These are phyloP conservation scores for Isatis lusitanica DNA, from an alignment of 441 rosid genomes.

Conservation along the genomic window DNA sequence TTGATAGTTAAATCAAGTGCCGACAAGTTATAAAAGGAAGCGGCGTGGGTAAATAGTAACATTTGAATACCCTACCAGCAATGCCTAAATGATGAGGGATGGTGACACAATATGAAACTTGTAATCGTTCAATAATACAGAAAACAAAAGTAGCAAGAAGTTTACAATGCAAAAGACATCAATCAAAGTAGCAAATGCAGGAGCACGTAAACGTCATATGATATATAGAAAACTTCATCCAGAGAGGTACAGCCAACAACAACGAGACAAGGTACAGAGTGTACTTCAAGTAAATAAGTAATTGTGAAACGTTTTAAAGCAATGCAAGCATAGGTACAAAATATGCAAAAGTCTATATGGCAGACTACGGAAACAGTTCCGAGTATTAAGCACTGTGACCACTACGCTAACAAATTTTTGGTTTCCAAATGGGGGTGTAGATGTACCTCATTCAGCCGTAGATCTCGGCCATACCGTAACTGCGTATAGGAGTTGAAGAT, in stretches of 20 bases:
- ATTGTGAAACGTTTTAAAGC: not conserved
- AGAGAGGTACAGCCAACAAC: slow-evolving; percentile 1
- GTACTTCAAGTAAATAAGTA: slow-evolving; percentile 6
- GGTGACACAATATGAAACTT: slow-evolving; percentile 10
- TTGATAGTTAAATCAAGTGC: not conserved
- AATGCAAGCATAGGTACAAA: not conserved
- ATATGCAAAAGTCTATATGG: slow-evolving; percentile 19
- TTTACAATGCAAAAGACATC: slow-evolving; percentile 17
- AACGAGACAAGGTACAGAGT: not conserved
- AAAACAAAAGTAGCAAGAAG: slow-evolving; percentile 11
- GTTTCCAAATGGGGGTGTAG: slow-evolving; percentile 1
- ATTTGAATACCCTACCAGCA: slow-evolving; percentile 13
- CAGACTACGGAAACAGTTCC: not conserved
- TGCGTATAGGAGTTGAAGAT: slow-evolving; percentile 87
- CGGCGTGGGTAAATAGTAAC: not conserved
- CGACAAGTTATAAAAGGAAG: not conserved
- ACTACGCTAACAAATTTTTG: not conserved
- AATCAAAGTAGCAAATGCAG: slow-evolving; percentile 2
- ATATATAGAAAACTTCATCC: not conserved
- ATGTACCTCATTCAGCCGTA: slow-evolving; percentile 92
- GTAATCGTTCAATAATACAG: not conserved
- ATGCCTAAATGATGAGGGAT: slow-evolving; percentile 1
- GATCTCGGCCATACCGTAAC: slow-evolving; percentile 91
- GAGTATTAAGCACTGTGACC: slow-evolving; percentile 8
- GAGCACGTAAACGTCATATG: not conserved